These are phyloP conservation scores for Hymenoscyphus linearis DNA, from an alignment of 2,329 filamentous ascomycete species.

Conservation along the genomic window DNA sequence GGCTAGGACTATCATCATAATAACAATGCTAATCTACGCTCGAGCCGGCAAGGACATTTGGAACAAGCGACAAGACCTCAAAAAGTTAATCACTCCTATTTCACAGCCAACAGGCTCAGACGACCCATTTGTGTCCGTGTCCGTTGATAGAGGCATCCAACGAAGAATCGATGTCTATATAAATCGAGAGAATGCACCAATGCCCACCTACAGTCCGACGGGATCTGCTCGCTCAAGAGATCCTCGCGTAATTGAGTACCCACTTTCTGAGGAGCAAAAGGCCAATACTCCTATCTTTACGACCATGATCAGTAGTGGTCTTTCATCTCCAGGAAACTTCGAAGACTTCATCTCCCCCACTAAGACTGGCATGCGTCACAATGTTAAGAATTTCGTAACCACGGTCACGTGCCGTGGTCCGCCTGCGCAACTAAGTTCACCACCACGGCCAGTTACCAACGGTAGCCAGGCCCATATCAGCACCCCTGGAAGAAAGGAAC, in stretches of 20 bases:
- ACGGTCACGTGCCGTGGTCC: background rate
- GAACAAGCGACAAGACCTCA: slow-evolving; percentile 58
- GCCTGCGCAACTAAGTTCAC: background rate
- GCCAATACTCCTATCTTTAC: background rate
- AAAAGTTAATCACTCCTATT: slow-evolving; percentile 43
- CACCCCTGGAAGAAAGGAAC: no score
- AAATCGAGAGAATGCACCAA: slow-evolving; percentile 33
- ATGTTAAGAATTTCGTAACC: background rate
- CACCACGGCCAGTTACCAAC: no score
- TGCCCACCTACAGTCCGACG: background rate
- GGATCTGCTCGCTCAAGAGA: background rate
- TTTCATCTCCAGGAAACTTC: background rate
- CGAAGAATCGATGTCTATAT: slow-evolving; percentile 63
- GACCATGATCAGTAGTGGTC: background rate
- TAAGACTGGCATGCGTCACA: slow-evolving; percentile 1
- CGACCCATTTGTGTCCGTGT: slow-evolving; percentile 19
- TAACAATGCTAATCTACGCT: slow-evolving; percentile 61
- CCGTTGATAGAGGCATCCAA: slow-evolving; percentile 37
- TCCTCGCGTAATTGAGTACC: background rate
- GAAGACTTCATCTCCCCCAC: background rate
- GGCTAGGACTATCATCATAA: slow-evolving; percentile 51
- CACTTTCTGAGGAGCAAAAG: background rate
- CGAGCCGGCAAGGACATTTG: slow-evolving; percentile 63
- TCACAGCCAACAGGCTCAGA: slow-evolving; percentile 21
- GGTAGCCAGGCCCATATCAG: no score